Evolutionary conservation across 176 grass and related monocot genomes (phyloP).

Genomic region (Panicum miliaceum): DNA sequence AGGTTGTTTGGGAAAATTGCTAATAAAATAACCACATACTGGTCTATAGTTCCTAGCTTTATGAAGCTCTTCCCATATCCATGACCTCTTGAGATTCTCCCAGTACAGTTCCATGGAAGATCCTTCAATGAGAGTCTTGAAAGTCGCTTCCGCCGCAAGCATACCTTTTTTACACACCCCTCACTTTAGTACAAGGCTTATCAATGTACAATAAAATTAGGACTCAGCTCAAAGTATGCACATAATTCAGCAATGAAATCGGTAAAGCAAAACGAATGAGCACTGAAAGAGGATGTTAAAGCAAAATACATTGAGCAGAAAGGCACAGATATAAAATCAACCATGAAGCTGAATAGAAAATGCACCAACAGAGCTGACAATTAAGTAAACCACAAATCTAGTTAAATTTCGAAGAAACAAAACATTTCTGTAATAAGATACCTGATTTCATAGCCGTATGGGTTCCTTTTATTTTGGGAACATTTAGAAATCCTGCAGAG

Average conservation of each 20-base stretch:
- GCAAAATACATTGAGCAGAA: neutral
- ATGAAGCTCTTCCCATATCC: constrained; percentile 97
- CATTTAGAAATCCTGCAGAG: constrained; percentile 95
- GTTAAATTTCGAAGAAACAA: constrained; percentile 2
- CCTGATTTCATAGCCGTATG: constrained; percentile 99
- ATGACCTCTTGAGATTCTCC: constrained; percentile 89
- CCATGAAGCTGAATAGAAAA: neutral
- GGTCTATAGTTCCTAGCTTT: constrained; percentile 91
- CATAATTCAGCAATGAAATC: neutral
- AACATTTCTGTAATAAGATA: constrained; percentile 21
- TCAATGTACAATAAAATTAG: neutral
- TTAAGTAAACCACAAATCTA: neutral
- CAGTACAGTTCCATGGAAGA: constrained; percentile 84
- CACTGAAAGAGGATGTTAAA: neutral
- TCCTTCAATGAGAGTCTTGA: constrained; percentile 74
- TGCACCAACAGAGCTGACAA: neutral
- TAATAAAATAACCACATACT: constrained; percentile 58
- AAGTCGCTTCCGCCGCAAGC: constrained; percentile 84
- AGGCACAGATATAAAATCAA: constrained; percentile 11
- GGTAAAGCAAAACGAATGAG: neutral
- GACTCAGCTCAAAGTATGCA: neutral
- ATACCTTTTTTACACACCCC: constrained; percentile 67
- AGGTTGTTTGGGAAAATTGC: neutral
- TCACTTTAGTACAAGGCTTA: constrained; percentile 43
- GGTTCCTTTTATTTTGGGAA: constrained; percentile 97